Percentiles rank a stretch among this genome's conserved stretches.
Conservation (phyloP, 2,329 filamentous ascomycete genomes). For the Cytospora chrysosperma region DNA sequence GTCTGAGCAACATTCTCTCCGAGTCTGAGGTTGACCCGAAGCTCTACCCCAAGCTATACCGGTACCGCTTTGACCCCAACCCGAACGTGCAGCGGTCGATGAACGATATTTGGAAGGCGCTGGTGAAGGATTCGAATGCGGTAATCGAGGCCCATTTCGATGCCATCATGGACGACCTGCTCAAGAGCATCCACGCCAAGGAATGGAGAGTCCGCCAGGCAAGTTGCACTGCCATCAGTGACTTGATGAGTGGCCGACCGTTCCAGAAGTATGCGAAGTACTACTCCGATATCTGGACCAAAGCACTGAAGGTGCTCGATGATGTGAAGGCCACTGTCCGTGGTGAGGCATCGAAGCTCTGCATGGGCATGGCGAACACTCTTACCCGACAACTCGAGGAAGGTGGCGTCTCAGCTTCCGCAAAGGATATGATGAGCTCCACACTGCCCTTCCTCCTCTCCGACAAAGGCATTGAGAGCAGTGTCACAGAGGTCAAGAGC, state of each 20-base stretch:
- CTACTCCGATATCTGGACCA: constrained; percentile 80
- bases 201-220: constrained; percentile 95
- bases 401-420: constrained; percentile 67
- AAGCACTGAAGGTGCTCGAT: constrained; percentile 87
- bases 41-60: constrained; percentile 89
- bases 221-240: constrained; percentile 84
- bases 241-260: constrained; percentile 79
- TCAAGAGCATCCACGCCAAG: constrained; percentile 81
- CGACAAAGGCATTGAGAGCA: constrained; percentile 83
- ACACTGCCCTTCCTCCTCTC: constrained; percentile 90
- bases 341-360: constrained; percentile 75
- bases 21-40: constrained; percentile 88
- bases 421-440: constrained; percentile 77
- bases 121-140: constrained; percentile 83
- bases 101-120: constrained; percentile 94
- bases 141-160: constrained; percentile 83
- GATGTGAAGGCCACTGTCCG: constrained; percentile 94
- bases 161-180: constrained; percentile 80
- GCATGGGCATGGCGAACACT: constrained; percentile 79
- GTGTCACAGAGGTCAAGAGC: constrained; percentile 79
- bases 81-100: constrained; percentile 90
- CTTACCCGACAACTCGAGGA: constrained; percentile 84
- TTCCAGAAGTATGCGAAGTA: constrained; percentile 79
- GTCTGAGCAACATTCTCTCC: constrained; percentile 86
- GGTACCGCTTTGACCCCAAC: constrained; percentile 95